Evolutionary conservation across 2,329 filamentous ascomycete genomes (phyloP), one percentile per base, ranked within the genome.

Genomic region (Colletotrichum liaoningense): DNA sequence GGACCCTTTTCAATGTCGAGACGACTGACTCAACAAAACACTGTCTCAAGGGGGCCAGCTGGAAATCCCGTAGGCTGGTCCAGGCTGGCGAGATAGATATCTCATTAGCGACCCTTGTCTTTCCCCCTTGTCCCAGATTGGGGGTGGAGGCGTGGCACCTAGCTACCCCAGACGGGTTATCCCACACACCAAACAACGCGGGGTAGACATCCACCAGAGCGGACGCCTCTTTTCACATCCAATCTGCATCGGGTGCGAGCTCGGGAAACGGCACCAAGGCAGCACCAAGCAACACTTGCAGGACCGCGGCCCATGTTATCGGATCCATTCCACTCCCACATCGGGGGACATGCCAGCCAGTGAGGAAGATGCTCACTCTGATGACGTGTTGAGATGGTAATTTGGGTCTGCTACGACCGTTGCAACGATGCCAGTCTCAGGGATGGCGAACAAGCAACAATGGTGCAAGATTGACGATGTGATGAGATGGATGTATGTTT

Each of bases 131-230:
- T 9, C 33, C 28, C n/a, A 52, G 69, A 52, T 35, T 52, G 42
- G 19, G 14, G 63, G 67, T 62, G 60, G 67, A 69, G 46, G 70
- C 42, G 22, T 42, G 42, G 42, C 33, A 16, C 16, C 46, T 22
- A 28, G 26, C 38, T 68, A 72, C 65, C 69, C 69, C 65, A 28
- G 69, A 72, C 64, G 22, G 38, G 28, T 52, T 59, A 52, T 42
- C 58, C 69, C 58, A 72, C 58, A 63, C 60, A 26, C 28, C 42
- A 49, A 49, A 22, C 55, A 57, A 57, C 70, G 67, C 67, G 70
- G 70, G 70, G 67, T 73, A 62, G 54, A 62, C 26, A 63, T 70
- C 66, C 70, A 70, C 70, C 46, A 35, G 46, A n/a, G 46, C 60
- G 55, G 62, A 62, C 22, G 67, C 66, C 42, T 56, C 24, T 49